Conservation (phyloP, 1,284 basidiomycete species). For the Cutaneotrichosporon sp. region DNA sequence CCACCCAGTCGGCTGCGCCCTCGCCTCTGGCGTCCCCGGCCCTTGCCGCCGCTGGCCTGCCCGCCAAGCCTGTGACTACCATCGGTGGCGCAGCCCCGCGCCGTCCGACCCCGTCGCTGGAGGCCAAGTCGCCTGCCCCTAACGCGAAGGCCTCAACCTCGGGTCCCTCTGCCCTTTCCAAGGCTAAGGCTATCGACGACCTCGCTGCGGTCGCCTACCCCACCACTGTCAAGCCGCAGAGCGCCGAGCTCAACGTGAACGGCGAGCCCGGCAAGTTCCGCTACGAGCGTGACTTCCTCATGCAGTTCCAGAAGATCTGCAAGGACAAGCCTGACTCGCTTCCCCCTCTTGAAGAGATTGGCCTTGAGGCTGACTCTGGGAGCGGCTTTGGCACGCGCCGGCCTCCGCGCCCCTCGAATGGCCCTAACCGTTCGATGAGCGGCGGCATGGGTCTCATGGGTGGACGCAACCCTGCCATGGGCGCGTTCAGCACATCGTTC, state of each 20-base stretch:
- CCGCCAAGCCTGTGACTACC: constrained; percentile 50
- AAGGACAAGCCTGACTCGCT: constrained; percentile 91
- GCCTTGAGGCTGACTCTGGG: constrained; percentile 72
- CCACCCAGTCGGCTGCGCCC: constrained; percentile 32
- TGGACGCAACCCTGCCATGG: constrained; percentile 30
- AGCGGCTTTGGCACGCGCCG: constrained; percentile 39
- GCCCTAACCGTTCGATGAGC: constrained; percentile 59
- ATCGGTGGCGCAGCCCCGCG: constrained; percentile 40
- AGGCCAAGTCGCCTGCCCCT: constrained; percentile 58
- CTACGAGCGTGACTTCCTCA: constrained; percentile 95
- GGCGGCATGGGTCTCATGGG: constrained; percentile 56
- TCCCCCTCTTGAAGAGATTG: constrained; percentile 86
- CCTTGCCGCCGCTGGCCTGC: constrained; percentile 47
- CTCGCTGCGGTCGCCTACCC: constrained; percentile 80
- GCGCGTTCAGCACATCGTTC: constrained; percentile 63
- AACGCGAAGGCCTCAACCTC: constrained; percentile 18
- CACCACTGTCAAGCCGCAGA: constrained; percentile 77
- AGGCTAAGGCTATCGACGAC: constrained; percentile 80
- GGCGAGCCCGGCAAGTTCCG: constrained; percentile 87
- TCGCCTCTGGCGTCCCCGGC: constrained; percentile 48
- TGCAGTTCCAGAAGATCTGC: constrained; percentile 96
- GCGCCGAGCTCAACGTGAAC: constrained; percentile 78
- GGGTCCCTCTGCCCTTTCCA: constrained; percentile 65
- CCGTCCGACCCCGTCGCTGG: constrained; percentile 65
- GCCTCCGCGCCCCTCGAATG: constrained; percentile 37